These are phyloP conservation scores for Penicillium sp. DNA, from an alignment of 2,329 filamentous ascomycete species.

Conservation along the genomic window DNA sequence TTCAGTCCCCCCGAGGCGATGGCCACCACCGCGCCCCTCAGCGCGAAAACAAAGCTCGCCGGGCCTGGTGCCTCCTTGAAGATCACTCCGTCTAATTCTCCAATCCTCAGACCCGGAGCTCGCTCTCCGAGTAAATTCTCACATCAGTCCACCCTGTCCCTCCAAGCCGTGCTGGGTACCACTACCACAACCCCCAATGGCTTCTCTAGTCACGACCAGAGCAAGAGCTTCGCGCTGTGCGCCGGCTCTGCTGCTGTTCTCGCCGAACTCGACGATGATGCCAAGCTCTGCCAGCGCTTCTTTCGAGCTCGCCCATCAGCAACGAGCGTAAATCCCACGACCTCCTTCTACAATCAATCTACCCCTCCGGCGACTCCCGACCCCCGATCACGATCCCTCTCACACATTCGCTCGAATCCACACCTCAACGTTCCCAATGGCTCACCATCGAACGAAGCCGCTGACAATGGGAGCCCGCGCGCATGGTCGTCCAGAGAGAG, in stretches of 20 bases:
- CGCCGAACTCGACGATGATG: slow-evolving; percentile 71
- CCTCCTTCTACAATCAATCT: slow-evolving; percentile 55
- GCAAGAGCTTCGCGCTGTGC: slow-evolving; percentile 77
- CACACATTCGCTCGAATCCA: slow-evolving; percentile 52
- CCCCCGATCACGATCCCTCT: slow-evolving; percentile 60
- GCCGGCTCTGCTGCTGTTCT: slow-evolving; percentile 93
- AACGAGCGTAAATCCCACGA: slow-evolving; percentile 66
- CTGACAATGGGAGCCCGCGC: slow-evolving; percentile 64
- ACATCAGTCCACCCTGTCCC: slow-evolving; percentile 58
- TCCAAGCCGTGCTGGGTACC: slow-evolving; percentile 86
- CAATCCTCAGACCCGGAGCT: slow-evolving; percentile 62
- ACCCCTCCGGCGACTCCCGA: slow-evolving; percentile 60
- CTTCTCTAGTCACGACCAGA: slow-evolving; percentile 76
- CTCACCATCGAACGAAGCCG: slow-evolving; percentile 53
- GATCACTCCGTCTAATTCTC: slow-evolving; percentile 76
- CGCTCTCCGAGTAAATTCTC: slow-evolving; percentile 62
- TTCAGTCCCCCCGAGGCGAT: slow-evolving; percentile 33
- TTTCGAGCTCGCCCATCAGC: slow-evolving; percentile 78
- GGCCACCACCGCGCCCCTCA: slow-evolving; percentile 37
- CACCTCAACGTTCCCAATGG: slow-evolving; percentile 44
- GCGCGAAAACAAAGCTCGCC: slow-evolving; percentile 38
- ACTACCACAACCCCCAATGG: slow-evolving; percentile 82
- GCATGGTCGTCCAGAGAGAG: slow-evolving; percentile 88
- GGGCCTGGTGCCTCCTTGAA: slow-evolving; percentile 52
- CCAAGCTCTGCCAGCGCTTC: slow-evolving; percentile 74